phyloP scores from a whole-genome alignment of 306 rosid species.

The Trifolium repens region DNA sequence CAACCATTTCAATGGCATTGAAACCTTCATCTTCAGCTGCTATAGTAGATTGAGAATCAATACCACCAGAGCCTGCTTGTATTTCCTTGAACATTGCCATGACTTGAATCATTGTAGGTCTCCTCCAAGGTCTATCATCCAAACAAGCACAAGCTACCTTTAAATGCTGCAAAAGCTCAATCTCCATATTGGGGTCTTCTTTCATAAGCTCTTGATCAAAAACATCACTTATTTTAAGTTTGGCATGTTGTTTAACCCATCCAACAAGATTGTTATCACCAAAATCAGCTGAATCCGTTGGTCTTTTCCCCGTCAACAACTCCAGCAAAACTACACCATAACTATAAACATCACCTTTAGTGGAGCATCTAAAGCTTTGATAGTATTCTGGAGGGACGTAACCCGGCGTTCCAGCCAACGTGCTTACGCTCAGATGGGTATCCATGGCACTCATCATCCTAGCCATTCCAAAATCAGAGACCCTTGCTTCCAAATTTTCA shows the following conservation, averaged over 20 bases:
- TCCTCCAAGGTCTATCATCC: conserved; percentile 78
- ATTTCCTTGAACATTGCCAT: conserved; percentile 93
- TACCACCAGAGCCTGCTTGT: conserved; percentile 91
- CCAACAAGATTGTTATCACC: conserved; percentile 99
- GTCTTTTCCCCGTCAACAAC: conserved; percentile 85
- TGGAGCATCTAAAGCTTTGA: conserved; percentile 92
- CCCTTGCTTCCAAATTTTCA: conserved; percentile 89
- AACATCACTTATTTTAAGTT: conserved; percentile 71
- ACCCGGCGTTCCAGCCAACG: conserved; percentile 95
- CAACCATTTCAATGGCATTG: conserved; percentile 67
- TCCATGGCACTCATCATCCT: conserved; percentile 96
- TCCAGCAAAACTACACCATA: conserved; percentile 92
- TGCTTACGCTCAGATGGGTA: conserved; percentile 96
- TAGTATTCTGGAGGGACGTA: conserved; percentile 98
- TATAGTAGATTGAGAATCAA: conserved; percentile 84
- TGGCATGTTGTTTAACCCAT: conserved; percentile 97
- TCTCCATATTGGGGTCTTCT: conserved; percentile 79
- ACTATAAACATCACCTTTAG: conserved; percentile 92
- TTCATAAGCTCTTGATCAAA: conserved; percentile 84
- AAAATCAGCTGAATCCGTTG: conserved; percentile 88
- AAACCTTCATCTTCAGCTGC: conserved; percentile 66
- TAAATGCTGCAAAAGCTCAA: conserved; percentile 86
- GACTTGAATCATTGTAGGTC: conserved; percentile 93
- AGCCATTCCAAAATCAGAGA: conserved; percentile 99
- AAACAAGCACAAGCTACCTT: conserved; percentile 86